Conservation (phyloP, 2,329 filamentous ascomycete genomes). For the Cladosporium sp. region DNA sequence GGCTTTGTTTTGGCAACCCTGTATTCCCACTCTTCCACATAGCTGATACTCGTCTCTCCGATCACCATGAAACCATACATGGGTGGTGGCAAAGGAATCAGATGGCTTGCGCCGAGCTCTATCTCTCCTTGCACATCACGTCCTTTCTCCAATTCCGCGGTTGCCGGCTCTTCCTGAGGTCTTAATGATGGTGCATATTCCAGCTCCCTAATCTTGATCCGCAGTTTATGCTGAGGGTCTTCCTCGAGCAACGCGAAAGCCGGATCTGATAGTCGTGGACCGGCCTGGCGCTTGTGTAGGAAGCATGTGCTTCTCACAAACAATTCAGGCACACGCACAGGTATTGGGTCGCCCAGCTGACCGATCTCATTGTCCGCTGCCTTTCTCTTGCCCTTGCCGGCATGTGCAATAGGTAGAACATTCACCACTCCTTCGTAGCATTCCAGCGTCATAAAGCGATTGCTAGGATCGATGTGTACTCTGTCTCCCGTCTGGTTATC, state of each 20-base stretch:
- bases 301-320: slow-evolving; percentile 68
- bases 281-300: slow-evolving; percentile 54
- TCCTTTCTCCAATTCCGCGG: slow-evolving; percentile 57
- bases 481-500: slow-evolving; percentile 82
- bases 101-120: slow-evolving; percentile 61
- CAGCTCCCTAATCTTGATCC: slow-evolving; percentile 58
- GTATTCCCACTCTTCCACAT: slow-evolving; percentile 73
- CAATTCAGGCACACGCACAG: slow-evolving; percentile 66
- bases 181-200: slow-evolving; percentile 51
- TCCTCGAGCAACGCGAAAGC: slow-evolving; percentile 67
- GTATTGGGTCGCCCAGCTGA: slow-evolving; percentile 63
- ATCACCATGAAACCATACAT: slow-evolving; percentile 53
- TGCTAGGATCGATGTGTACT: slow-evolving; percentile 80
- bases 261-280: slow-evolving; percentile 51
- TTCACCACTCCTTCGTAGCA: slow-evolving; percentile 69
- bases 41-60: slow-evolving; percentile 71
- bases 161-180: slow-evolving; percentile 49
- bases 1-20: slow-evolving; percentile 66
- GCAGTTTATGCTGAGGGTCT: slow-evolving; percentile 57
- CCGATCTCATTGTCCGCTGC: slow-evolving; percentile 52
- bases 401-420: slow-evolving; percentile 61
- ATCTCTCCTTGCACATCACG: slow-evolving; percentile 55
- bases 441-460: slow-evolving; percentile 67
- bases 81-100: slow-evolving; percentile 63
- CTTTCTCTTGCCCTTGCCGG: slow-evolving; percentile 51